Evolutionary conservation across 2,329 filamentous ascomycete species (phyloP).

Genomic region (Cucurbitaria berberidis): DNA sequence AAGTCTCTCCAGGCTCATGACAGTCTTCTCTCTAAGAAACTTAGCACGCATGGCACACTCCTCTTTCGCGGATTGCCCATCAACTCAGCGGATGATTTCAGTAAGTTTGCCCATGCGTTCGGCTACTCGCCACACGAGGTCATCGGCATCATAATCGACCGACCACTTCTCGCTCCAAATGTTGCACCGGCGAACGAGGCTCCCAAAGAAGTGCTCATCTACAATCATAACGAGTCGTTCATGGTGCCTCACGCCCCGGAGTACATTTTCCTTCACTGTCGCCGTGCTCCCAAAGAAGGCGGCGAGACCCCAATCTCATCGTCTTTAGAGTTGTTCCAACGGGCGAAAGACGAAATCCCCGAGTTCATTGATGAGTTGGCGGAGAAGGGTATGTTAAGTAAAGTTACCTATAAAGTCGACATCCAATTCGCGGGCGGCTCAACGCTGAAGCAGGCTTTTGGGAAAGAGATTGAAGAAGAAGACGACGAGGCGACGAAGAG

Average conservation of each 20-base stretch:
- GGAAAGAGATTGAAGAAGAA: constrained; percentile 2
- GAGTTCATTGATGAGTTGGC: constrained; percentile 38
- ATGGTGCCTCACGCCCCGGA: constrained; percentile 48
- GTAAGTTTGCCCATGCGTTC: constrained; percentile 44
- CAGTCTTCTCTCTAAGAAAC: constrained; percentile 9
- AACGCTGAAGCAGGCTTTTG: constrained; percentile 44
- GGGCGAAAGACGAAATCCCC: constrained; percentile 33
- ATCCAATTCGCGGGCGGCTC: constrained; percentile 56
- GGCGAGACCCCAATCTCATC: constrained; percentile 47
- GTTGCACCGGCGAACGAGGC: constrained; percentile 50
- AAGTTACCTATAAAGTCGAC: constrained; percentile 51
- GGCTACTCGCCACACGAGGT: constrained; percentile 44
- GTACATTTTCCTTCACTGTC: constrained; percentile 43
- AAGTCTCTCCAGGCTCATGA: constrained; percentile 43
- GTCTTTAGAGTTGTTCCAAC: constrained; percentile 34
- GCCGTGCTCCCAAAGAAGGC: constrained; percentile 17
- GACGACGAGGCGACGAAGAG: constrained; percentile 11
- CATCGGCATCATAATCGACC: constrained; percentile 42
- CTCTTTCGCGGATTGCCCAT: constrained; percentile 58
- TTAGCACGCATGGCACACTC: constrained; percentile 52
- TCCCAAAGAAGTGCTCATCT: constrained; percentile 49
- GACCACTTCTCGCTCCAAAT: constrained; percentile 42
- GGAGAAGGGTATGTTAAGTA: constrained; percentile 33
- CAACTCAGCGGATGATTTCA: constrained; percentile 42
- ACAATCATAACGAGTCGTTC: constrained; percentile 47